Evolutionary conservation across 805 yeast genomes (phyloP).

Genomic region (Lipomyces chichibuensis): DNA sequence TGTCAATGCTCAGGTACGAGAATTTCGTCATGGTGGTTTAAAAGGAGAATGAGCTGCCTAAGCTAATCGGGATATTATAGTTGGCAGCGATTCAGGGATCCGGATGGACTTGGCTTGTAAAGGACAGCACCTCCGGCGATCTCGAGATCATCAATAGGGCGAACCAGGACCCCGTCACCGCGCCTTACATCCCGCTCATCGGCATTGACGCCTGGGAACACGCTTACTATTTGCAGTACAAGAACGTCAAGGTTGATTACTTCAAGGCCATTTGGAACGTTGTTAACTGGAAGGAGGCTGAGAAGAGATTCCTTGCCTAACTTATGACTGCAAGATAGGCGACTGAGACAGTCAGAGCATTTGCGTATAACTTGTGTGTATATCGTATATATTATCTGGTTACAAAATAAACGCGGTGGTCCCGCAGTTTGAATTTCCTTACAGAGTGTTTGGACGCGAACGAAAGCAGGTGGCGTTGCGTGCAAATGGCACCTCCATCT

Average conservation of each 20-base stretch:
- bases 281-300: constrained; percentile 91
- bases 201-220: constrained; percentile 94
- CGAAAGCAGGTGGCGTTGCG: too few relatives aligned
- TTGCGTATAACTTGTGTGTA: too few relatives aligned
- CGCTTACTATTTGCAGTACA: constrained; percentile 91
- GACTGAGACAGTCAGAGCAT: too few relatives aligned
- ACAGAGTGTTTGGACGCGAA: too few relatives aligned
- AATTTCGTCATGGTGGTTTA: too few relatives aligned
- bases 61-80: constrained; percentile 38
- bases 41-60: neutral
- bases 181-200: constrained; percentile 69
- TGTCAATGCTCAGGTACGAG: constrained; percentile 53
- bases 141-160: constrained; percentile 78
- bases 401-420: too few relatives aligned
- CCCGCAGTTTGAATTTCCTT: too few relatives aligned
- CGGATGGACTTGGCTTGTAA: constrained; percentile 92
- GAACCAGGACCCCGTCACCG: constrained; percentile 85
- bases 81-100: constrained; percentile 92
- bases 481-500: too few relatives aligned
- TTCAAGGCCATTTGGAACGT: constrained; percentile 95
- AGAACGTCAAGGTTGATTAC: constrained; percentile 88
- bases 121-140: constrained; percentile 73
- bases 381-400: too few relatives aligned
- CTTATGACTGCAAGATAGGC: neutral
- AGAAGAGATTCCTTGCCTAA: constrained; percentile 60